Conservation (phyloP, 805 yeast species). For the Yamadazyma philogaea region DNA sequence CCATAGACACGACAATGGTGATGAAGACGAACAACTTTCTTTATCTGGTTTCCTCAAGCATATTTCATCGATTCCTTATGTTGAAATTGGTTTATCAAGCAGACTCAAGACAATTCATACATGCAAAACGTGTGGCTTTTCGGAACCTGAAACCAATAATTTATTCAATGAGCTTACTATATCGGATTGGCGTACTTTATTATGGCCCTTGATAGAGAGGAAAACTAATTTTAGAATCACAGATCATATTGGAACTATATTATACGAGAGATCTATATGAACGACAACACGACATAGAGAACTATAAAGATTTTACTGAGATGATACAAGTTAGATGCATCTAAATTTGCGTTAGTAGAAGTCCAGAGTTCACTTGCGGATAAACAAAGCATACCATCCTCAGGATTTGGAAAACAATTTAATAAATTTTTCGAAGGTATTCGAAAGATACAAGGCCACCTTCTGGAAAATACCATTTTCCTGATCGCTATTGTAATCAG, state of each 20-base stretch:
- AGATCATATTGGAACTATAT: conserved; percentile 2
- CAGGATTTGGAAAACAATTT: conserved; percentile 6
- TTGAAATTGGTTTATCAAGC: conserved; percentile 26
- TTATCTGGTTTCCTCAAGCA: conserved; percentile 12
- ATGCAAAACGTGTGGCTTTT: conserved; percentile 35
- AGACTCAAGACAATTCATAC: conserved; percentile 21
- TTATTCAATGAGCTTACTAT: conserved; percentile 12
- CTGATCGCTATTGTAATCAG: conserved; percentile 2
- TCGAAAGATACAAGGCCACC: conserved; percentile 8
- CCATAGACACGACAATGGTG: conserved; percentile 1
- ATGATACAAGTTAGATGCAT: background rate
- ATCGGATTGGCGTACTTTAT: conserved; percentile 19
- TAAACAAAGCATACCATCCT: background rate
- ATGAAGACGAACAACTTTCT: conserved; percentile 1
- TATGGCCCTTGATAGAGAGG: conserved; percentile 17
- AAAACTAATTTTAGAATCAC: conserved; percentile 8
- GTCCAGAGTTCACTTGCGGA: background rate
- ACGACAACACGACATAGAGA: background rate
- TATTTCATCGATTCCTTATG: conserved; percentile 20
- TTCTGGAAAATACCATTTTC: conserved; percentile 6
- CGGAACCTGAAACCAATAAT: conserved; percentile 12
- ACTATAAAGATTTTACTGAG: background rate
- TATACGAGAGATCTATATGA: conserved; percentile 4
- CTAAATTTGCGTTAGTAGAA: background rate
- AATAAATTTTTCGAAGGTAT: conserved; percentile 7